Conservation (phyloP, 371 early-diverging fungal species). For the Gilbertella persicaria region DNA sequence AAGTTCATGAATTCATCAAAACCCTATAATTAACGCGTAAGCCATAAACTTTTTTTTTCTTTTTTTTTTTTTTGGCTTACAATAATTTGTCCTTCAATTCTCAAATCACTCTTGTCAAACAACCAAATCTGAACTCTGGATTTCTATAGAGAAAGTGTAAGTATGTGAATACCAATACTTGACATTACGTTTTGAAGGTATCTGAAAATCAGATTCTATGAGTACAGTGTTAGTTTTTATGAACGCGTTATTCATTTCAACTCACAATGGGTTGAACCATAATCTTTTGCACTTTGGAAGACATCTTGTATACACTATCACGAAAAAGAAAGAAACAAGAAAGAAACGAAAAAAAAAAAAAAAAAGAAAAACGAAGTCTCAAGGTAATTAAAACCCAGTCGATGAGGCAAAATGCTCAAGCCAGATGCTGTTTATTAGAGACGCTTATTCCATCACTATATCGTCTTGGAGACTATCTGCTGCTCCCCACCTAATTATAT, state of each 20-base stretch:
- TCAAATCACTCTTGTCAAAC: conserved; percentile 80
- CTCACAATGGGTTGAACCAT: conserved; percentile 96
- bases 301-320: conserved; percentile 50
- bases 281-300: conserved; percentile 89
- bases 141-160: conserved; percentile 57
- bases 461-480: too few species aligned
- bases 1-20: conserved; percentile 98
- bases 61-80: conserved; percentile 45
- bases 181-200: conserved; percentile 75
- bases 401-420: too few species aligned
- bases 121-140: conserved; percentile 92
- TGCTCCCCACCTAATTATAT: conserved; percentile 13
- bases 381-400: too few species aligned
- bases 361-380: conserved; percentile 1
- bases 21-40: conserved; percentile 62
- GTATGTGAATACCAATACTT: not conserved
- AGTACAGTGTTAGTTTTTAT: not conserved
- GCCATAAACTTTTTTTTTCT: not conserved
- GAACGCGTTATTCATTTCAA: not conserved
- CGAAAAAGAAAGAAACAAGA: conserved; percentile 8
- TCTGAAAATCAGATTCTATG: conserved; percentile 92
- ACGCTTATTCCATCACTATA: too few species aligned
- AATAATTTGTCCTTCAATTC: conserved; percentile 93
- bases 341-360: conserved; percentile 2
- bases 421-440: too few species aligned